Percentiles rank a stretch among this genome's conserved stretches.
Conservation (phyloP, 2,329 filamentous ascomycete genomes). For the Exophiala sp. region DNA sequence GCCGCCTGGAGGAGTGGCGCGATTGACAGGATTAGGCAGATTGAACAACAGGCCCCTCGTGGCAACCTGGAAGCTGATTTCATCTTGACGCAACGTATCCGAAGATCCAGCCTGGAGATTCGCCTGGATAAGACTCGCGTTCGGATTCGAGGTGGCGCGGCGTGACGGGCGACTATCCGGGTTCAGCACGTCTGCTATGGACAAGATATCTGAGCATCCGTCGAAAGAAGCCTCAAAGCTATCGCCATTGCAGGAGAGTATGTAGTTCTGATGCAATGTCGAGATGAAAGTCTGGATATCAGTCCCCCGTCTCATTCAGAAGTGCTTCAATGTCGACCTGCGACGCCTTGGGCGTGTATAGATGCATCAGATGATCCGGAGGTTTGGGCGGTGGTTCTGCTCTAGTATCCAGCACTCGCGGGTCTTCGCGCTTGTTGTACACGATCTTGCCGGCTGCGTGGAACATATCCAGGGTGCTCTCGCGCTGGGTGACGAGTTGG, state of each 20-base stretch:
- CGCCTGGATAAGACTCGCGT: slow-evolving; percentile 16
- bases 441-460: slow-evolving; percentile 94
- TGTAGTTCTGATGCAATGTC: slow-evolving; percentile 89
- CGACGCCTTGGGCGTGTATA: slow-evolving; percentile 56
- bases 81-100: slow-evolving; percentile 80
- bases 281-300: slow-evolving; percentile 86
- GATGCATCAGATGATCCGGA: slow-evolving; percentile 53
- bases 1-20: slow-evolving; percentile 40
- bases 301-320: slow-evolving; percentile 88
- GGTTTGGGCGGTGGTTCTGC: slow-evolving; percentile 45
- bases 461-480: slow-evolving; percentile 87
- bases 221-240: slow-evolving; percentile 72
- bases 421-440: slow-evolving; percentile 81
- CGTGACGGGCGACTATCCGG: slow-evolving; percentile 51
- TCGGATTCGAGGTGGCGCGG: slow-evolving; percentile 25
- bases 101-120: slow-evolving; percentile 53
- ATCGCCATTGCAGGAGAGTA: slow-evolving; percentile 68
- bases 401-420: slow-evolving; percentile 31
- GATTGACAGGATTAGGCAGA: slow-evolving; percentile 78
- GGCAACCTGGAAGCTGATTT: slow-evolving; percentile 87
- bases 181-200: slow-evolving; percentile 78
- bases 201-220: slow-evolving; percentile 78
- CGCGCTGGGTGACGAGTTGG: slow-evolving; percentile 74
- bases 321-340: slow-evolving; percentile 66
- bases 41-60: slow-evolving; percentile 80